Percentiles rank a stretch among this genome's conserved stretches.
These are phyloP conservation scores for Henckelia pumila DNA, from an alignment of 257 asterid species.

Conservation along the genomic window DNA sequence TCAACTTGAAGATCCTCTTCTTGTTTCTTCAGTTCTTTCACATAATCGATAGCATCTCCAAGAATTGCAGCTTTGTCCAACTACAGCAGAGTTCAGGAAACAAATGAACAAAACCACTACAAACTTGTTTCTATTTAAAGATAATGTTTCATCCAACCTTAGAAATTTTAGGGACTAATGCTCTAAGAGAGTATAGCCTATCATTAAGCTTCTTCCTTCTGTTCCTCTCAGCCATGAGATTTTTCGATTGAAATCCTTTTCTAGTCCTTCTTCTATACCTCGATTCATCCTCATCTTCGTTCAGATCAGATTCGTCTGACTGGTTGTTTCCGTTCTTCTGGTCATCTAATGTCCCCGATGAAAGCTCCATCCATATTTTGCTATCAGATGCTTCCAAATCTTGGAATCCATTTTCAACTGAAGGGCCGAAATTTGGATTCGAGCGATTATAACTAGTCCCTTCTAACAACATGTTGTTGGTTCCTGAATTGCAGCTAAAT, in stretches of 20 bases:
- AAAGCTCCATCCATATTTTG: conserved; percentile 38
- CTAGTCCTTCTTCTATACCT: conserved; percentile 60
- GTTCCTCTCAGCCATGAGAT: conserved; percentile 79
- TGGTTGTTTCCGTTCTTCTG: conserved; percentile 42
- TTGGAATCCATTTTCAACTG: conserved; percentile 29
- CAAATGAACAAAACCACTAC: neutral
- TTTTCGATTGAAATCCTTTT: conserved; percentile 70
- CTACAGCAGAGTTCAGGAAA: conserved; percentile 31
- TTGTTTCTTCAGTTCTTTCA: conserved; percentile 69
- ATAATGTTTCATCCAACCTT: conserved; percentile 39
- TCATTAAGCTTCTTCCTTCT: conserved; percentile 88
- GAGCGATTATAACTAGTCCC: conserved; percentile 26
- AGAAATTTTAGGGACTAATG: conserved; percentile 83
- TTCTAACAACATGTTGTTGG: conserved; percentile 35
- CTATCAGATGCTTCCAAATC: conserved; percentile 35
- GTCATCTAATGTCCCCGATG: conserved; percentile 29
- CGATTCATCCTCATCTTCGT: conserved; percentile 65
- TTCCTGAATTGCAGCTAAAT: conserved; percentile 25
- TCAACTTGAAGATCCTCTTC: conserved; percentile 59
- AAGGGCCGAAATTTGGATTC: conserved; percentile 28
- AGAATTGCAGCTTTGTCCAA: conserved; percentile 88
- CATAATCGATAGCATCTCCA: conserved; percentile 84
- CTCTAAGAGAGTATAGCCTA: conserved; percentile 73
- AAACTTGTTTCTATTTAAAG: neutral
- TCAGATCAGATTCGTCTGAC: conserved; percentile 69